Evolutionary conservation across 1,139 yeast genomes (phyloP).

Genomic region (Hemisphaericaspora xylanilytica): DNA sequence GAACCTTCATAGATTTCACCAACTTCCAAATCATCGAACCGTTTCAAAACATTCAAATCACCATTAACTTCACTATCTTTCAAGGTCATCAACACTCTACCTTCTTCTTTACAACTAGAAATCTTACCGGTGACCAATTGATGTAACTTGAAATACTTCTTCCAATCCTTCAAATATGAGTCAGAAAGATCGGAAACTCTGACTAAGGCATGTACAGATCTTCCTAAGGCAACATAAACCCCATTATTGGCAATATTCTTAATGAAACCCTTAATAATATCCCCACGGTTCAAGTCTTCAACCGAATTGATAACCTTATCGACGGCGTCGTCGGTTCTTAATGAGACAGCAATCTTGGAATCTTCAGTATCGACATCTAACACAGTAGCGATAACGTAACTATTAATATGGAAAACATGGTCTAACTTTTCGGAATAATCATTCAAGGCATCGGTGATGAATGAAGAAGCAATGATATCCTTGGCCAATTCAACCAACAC

Average conservation of each 20-base stretch:
- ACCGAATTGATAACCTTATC: conserved; percentile 52
- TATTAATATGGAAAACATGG: conserved; percentile 53
- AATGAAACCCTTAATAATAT: conserved; percentile 74
- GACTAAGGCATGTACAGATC: conserved; percentile 73
- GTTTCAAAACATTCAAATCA: conserved; percentile 53
- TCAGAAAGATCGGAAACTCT: conserved; percentile 82
- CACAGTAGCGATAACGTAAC: conserved; percentile 62
- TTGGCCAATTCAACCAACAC: conserved; percentile 68
- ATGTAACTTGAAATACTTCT: conserved; percentile 63
- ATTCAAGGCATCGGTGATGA: conserved; percentile 74
- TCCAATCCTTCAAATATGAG: conserved; percentile 82
- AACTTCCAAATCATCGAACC: conserved; percentile 61
- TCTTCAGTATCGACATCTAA: conserved; percentile 53
- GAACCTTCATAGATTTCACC: conserved; percentile 79
- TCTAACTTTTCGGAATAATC: conserved; percentile 59
- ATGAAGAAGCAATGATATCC: conserved; percentile 62
- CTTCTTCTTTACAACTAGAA: conserved; percentile 57
- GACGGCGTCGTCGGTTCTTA: conserved; percentile 53
- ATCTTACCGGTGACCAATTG: conserved; percentile 80
- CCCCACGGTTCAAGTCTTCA: conserved; percentile 65
- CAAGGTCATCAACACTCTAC: conserved; percentile 71
- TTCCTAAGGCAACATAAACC: conserved; percentile 73
- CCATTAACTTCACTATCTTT: conserved; percentile 82
- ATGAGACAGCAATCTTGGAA: conserved; percentile 60
- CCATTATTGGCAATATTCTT: conserved; percentile 77